These are phyloP conservation scores for Candolleomyces aberdarensis DNA, from an alignment of 768 basidiomycete species.

Conservation along the genomic window DNA sequence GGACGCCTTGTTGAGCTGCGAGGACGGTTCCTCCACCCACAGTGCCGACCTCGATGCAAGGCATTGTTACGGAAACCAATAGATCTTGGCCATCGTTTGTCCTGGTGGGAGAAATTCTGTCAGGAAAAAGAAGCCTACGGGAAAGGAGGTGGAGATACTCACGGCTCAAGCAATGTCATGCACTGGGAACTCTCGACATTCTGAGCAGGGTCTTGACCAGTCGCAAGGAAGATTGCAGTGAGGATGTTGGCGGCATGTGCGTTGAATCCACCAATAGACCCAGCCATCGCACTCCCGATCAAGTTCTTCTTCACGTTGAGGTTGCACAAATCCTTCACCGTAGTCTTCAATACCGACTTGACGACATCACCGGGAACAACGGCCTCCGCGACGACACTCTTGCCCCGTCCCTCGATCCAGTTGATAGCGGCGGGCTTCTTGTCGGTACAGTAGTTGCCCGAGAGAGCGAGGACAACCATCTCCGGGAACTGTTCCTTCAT, in stretches of 20 bases:
- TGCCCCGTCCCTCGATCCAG: constrained; percentile 99
- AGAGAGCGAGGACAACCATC: constrained; percentile 87
- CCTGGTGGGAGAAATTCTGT: constrained; percentile 33
- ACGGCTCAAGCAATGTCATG: constrained; percentile 99
- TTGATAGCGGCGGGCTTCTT: constrained; percentile 99
- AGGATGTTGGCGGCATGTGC: constrained; percentile 98
- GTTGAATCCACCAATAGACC: constrained; percentile 94
- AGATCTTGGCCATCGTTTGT: constrained; percentile 90
- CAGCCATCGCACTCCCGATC: constrained; percentile 97
- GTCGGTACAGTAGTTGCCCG: constrained; percentile 98
- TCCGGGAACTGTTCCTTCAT: constrained; percentile 78
- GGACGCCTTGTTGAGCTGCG: constrained; percentile 81
- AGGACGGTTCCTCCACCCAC: constrained; percentile 96
- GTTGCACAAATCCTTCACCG: constrained; percentile 85
- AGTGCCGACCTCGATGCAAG: constrained; percentile 97
- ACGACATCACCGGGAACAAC: constrained; percentile 87
- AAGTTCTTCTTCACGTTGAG: constrained; percentile 97
- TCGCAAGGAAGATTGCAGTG: constrained; percentile 93
- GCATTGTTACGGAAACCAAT: constrained; percentile 93
- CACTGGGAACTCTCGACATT: constrained; percentile 99
- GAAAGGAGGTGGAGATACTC: constrained; percentile 34
- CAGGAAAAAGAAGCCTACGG: neutral
- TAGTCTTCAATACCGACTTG: constrained; percentile 91
- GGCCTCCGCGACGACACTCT: constrained; percentile 96
- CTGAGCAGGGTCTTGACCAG: constrained; percentile 99